These are phyloP conservation scores for Globisporangium perplexum DNA, from an alignment of 352 stramenopile species.

Conservation along the genomic window DNA sequence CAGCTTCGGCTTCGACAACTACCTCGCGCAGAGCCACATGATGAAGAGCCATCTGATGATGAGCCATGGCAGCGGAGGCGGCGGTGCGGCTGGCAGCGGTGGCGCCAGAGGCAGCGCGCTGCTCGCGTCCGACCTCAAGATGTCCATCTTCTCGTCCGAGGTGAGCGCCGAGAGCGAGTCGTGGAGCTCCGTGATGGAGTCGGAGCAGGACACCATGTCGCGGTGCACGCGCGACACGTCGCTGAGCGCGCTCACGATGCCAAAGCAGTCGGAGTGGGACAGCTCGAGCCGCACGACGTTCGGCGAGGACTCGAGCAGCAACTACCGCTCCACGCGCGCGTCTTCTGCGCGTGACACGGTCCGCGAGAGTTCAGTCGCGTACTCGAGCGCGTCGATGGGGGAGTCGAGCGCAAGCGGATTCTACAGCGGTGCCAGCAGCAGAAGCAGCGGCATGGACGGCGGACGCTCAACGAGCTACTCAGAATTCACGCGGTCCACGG, in stretches of 20 bases:
- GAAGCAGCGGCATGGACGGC: neutral
- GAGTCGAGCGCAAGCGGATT: neutral
- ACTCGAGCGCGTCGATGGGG: constrained; percentile 1
- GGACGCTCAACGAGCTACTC: constrained; percentile 9
- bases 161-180: constrained; percentile 48
- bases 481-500: constrained; percentile 11
- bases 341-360: constrained; percentile 7
- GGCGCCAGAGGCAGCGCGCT: constrained; percentile 5
- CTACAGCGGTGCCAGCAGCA: constrained; percentile 2
- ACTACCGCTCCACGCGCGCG: constrained; percentile 10
- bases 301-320: constrained; percentile 12
- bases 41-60: neutral
- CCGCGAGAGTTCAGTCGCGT: constrained; percentile 1
- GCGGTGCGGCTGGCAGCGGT: neutral
- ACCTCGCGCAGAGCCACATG: constrained; percentile 6
- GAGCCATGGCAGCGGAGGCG: neutral
- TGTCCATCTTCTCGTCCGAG: constrained; percentile 36
- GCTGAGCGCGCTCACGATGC: constrained; percentile 48
- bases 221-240: constrained; percentile 67
- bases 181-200: constrained; percentile 75
- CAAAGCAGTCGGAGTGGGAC: constrained; percentile 30
- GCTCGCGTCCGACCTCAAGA: constrained; percentile 18
- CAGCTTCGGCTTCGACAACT: constrained; percentile 14
- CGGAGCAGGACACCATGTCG: constrained; percentile 32
- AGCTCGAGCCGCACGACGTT: constrained; percentile 4